phyloP scores from a whole-genome alignment of 1,284 basidiomycete species.

The Ganoderma resinaceum region DNA sequence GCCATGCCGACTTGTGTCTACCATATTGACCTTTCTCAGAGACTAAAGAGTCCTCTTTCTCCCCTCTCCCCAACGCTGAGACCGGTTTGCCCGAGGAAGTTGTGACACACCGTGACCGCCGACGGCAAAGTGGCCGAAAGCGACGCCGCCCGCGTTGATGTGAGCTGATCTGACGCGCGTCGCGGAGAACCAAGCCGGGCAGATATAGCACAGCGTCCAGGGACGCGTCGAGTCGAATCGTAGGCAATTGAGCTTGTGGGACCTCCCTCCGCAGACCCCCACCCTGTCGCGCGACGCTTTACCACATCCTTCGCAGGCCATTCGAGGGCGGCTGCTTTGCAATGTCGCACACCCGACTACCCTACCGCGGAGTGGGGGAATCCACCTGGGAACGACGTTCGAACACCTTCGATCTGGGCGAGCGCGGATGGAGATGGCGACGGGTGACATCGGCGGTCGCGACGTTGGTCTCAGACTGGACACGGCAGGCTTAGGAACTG shows the following conservation, averaged over 20 bases:
- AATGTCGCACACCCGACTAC: neutral
- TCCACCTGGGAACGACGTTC: neutral
- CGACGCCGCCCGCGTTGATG: constrained; percentile 9
- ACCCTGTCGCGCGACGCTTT: neutral
- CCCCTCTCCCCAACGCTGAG: too few species aligned
- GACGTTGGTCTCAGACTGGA: too few species aligned
- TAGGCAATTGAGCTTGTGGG: constrained; percentile 9
- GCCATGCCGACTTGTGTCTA: neutral
- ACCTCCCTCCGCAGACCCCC: neutral
- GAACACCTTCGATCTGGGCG: neutral
- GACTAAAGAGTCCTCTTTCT: neutral
- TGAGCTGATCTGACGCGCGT: neutral
- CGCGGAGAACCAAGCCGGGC: neutral
- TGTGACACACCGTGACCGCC: constrained; percentile 17
- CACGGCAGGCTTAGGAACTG: neutral
- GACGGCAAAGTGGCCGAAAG: neutral
- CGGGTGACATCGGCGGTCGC: constrained; percentile 2
- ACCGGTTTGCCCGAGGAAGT: constrained; percentile 8
- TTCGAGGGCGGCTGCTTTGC: constrained; percentile 5
- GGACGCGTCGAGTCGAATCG: constrained; percentile 8
- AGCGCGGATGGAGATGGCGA: constrained; percentile 3
- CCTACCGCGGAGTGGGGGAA: neutral
- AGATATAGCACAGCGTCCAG: constrained; percentile 17
- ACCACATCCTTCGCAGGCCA: constrained; percentile 11
- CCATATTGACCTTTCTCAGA: neutral